phyloP scores from a whole-genome alignment of 1,284 basidiomycete genomes.

The Ustilago sp. region DNA sequence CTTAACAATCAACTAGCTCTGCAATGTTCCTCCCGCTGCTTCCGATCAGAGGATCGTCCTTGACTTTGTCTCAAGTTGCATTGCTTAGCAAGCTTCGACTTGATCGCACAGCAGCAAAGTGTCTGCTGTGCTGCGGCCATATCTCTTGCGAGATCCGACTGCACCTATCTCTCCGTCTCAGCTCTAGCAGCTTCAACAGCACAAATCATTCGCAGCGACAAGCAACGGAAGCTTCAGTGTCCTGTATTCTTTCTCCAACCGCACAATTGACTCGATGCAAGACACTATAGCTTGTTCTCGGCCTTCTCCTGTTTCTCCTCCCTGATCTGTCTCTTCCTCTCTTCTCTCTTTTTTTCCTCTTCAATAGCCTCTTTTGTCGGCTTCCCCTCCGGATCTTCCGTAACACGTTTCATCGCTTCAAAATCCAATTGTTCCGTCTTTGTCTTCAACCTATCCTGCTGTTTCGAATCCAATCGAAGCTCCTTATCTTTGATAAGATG shows the following conservation, averaged over 20 bases:
- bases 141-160: too few relatives aligned
- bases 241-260: neutral
- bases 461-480: constrained; percentile 29
- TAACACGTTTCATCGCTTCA: constrained; percentile 37
- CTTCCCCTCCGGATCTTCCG: constrained; percentile 43
- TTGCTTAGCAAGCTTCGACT: too few relatives aligned
- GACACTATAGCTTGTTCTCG: constrained; percentile 20
- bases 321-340: constrained; percentile 20
- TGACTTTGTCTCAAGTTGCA: too few relatives aligned
- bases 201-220: neutral
- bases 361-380: constrained; percentile 41
- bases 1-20: too few relatives aligned
- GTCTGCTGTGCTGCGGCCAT: too few relatives aligned
- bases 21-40: too few relatives aligned
- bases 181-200: neutral
- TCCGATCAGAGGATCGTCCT: too few relatives aligned
- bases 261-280: too few relatives aligned
- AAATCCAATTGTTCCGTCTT: constrained; percentile 39
- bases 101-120: too few relatives aligned
- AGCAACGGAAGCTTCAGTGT: neutral
- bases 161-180: too few relatives aligned
- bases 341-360: constrained; percentile 16
- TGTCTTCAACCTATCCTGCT: constrained; percentile 28
- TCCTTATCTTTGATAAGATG: constrained; percentile 46
- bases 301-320: constrained; percentile 41